These are phyloP conservation scores for Leccinum variicolor DNA, from an alignment of 768 basidiomycete species.

Conservation along the genomic window DNA sequence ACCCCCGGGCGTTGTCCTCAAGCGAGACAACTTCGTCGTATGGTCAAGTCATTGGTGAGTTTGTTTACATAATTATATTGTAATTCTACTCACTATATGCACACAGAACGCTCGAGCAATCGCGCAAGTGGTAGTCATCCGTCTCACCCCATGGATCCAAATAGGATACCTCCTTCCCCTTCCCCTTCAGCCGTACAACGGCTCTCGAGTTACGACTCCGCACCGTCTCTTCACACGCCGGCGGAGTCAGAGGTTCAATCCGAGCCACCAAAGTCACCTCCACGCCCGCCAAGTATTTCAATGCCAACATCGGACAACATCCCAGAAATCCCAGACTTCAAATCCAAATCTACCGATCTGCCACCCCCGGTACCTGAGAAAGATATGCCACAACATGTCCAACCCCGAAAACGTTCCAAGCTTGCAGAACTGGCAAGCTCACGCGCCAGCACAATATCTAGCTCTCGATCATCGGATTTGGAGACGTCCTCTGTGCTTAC, in stretches of 20 bases:
- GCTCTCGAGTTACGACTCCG: constrained; percentile 55
- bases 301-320: constrained; percentile 46
- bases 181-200: constrained; percentile 63
- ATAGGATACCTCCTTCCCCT: constrained; percentile 61
- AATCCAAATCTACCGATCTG: constrained; percentile 43
- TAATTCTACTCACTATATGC: constrained; percentile 4
- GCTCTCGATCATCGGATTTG: constrained; percentile 53
- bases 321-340: constrained; percentile 53
- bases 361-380: constrained; percentile 25
- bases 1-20: constrained; percentile 36
- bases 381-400: constrained; percentile 21
- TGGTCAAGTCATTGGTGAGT: constrained; percentile 58
- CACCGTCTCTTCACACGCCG: constrained; percentile 51
- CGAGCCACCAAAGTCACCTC: constrained; percentile 35
- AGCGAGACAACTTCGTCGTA: constrained; percentile 52
- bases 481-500: constrained; percentile 65
- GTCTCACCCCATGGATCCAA: constrained; percentile 42
- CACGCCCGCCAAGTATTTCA: constrained; percentile 40
- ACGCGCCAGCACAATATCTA: constrained; percentile 48
- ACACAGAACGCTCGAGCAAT: constrained; percentile 16
- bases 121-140: constrained; percentile 5
- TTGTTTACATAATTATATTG: not conserved
- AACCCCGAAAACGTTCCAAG: constrained; percentile 53
- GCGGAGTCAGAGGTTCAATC: constrained; percentile 33
- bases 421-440: constrained; percentile 67